Evolutionary conservation across 768 basidiomycete genomes (phyloP).

Genomic region (Hortiboletus campestris): DNA sequence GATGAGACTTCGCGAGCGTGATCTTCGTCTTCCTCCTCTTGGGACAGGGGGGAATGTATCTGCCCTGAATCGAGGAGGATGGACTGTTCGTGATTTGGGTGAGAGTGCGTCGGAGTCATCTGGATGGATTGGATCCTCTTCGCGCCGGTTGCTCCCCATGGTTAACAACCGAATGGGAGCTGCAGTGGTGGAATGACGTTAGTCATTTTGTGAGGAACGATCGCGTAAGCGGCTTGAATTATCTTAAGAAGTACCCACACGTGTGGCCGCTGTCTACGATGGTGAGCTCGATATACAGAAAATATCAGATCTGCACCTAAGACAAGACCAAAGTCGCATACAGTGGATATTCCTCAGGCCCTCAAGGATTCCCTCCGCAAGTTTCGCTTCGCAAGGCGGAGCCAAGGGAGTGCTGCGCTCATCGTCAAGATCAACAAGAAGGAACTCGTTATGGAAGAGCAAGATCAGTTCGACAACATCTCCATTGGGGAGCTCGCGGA

Average conservation of each 20-base stretch:
- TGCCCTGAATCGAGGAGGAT: constrained; percentile 26
- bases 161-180: constrained; percentile 1
- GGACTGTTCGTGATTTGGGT: constrained; percentile 39
- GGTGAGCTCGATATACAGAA: constrained; percentile 17
- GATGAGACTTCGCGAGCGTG: constrained; percentile 29
- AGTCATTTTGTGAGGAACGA: too few species aligned
- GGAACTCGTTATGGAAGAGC: constrained; percentile 78
- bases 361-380: constrained; percentile 81
- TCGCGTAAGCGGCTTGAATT: constrained; percentile 1
- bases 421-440: constrained; percentile 90
- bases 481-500: constrained; percentile 84
- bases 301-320: background rate
- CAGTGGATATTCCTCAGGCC: constrained; percentile 81
- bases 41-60: constrained; percentile 4
- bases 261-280: constrained; percentile 8
- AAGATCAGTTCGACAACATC: constrained; percentile 74
- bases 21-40: constrained; percentile 25
- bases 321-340: constrained; percentile 33
- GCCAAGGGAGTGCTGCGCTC: constrained; percentile 69
- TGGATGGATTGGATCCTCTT: constrained; percentile 40
- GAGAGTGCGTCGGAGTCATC: constrained; percentile 43
- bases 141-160: constrained; percentile 13
- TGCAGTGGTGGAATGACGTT: background rate
- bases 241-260: too few species aligned
- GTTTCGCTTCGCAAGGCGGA: constrained; percentile 71